Conservation (phyloP, 352 stramenopile species). For the Phytophthora sp. region DNA sequence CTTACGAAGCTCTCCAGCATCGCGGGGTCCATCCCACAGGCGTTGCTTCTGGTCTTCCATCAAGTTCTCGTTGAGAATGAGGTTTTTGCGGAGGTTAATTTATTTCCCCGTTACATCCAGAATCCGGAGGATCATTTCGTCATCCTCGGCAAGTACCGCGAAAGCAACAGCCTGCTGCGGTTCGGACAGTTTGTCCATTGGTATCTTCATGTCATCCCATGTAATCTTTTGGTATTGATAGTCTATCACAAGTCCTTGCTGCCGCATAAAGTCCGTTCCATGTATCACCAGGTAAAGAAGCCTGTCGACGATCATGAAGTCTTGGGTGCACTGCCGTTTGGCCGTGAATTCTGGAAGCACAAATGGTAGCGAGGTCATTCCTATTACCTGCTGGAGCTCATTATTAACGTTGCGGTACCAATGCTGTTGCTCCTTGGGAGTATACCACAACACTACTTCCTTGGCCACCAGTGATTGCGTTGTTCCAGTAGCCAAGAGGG, state of each 20-base stretch:
- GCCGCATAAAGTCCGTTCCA: background rate
- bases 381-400: background rate
- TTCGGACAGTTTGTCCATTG: too few relatives aligned
- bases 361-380: background rate
- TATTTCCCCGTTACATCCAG: too few relatives aligned
- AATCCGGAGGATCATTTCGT: too few relatives aligned
- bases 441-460: background rate
- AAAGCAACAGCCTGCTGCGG: too few relatives aligned
- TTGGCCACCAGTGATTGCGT: too few relatives aligned
- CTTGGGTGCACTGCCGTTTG: background rate
- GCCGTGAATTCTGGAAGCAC: background rate
- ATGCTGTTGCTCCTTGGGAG: background rate
- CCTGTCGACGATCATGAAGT: background rate
- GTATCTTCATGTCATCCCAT: background rate
- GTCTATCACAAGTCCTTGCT: background rate
- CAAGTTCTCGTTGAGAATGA: too few relatives aligned
- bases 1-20: too few relatives aligned
- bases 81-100: too few relatives aligned
- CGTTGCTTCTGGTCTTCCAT: too few relatives aligned
- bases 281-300: background rate
- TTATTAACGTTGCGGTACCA: background rate
- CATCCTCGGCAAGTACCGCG: too few relatives aligned
- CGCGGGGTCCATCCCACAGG: too few relatives aligned
- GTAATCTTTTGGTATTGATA: background rate
- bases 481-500: too few relatives aligned